phyloP scores from a whole-genome alignment of 257 asterid genomes.

The Gentiana macrophylla region DNA sequence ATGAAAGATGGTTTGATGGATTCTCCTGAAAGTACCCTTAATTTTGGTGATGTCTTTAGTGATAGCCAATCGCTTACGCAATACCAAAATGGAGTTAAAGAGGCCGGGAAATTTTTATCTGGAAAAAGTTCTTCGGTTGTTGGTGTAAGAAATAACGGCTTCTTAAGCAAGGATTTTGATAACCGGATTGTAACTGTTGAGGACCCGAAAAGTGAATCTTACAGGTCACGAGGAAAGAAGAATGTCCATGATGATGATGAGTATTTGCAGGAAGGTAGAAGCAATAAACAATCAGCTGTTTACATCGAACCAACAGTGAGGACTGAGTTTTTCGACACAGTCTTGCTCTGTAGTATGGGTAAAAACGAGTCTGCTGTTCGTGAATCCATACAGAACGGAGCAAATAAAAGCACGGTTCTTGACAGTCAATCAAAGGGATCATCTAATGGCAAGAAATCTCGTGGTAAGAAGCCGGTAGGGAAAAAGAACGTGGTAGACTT shows the following conservation, averaged over 20 bases:
- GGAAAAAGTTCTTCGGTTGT: conserved; percentile 20
- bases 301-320: conserved; percentile 46
- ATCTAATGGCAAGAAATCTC: conserved; percentile 33
- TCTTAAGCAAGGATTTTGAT: conserved; percentile 17
- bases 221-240: conserved; percentile 52
- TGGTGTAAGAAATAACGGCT: conserved; percentile 14
- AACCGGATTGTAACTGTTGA: conserved; percentile 17
- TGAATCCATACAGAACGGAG: conserved; percentile 40
- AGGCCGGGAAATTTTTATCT: conserved; percentile 60
- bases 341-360: conserved; percentile 62
- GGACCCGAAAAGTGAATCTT: conserved; percentile 21
- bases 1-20: conserved; percentile 28
- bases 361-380: conserved; percentile 60
- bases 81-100: conserved; percentile 54
- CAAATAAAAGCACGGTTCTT: conserved; percentile 23
- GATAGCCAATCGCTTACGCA: conserved; percentile 43
- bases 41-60: conserved; percentile 29
- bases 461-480: conserved; percentile 41
- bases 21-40: conserved; percentile 44
- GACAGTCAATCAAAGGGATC: conserved; percentile 25
- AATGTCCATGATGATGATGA: conserved; percentile 29
- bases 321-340: conserved; percentile 52
- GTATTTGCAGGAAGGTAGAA: conserved; percentile 35
- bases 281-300: conserved; percentile 60
- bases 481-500: conserved; percentile 50